phyloP scores from a whole-genome alignment of 257 asterid genomes.

The Forsythia viridissima region DNA sequence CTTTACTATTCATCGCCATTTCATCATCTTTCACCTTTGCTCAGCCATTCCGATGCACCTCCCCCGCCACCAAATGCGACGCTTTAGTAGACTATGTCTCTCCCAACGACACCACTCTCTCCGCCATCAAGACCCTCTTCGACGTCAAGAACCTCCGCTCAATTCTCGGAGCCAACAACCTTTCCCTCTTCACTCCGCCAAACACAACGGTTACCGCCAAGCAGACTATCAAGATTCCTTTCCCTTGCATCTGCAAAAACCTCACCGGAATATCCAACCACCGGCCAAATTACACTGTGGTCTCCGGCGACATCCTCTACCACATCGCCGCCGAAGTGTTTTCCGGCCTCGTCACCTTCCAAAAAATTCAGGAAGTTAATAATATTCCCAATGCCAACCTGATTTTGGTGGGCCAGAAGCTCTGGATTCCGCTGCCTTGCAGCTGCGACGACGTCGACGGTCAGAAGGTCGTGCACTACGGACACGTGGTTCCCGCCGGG shows the following conservation, averaged over 20 bases:
- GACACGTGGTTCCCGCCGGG: slow-evolving; percentile 51
- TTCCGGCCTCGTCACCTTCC: slow-evolving; percentile 40
- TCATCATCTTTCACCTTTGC: slow-evolving; percentile 19
- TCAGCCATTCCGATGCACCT: slow-evolving; percentile 48
- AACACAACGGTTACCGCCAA: slow-evolving; percentile 30
- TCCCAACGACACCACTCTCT: slow-evolving; percentile 68
- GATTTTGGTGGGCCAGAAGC: slow-evolving; percentile 47
- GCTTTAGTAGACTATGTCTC: slow-evolving; percentile 57
- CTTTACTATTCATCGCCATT: neutral
- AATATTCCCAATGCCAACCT: slow-evolving; percentile 29
- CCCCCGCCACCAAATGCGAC: slow-evolving; percentile 43
- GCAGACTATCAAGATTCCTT: slow-evolving; percentile 50
- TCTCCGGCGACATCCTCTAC: slow-evolving; percentile 47
- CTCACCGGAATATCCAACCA: slow-evolving; percentile 61
- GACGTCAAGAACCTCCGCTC: slow-evolving; percentile 43
- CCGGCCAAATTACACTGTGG: slow-evolving; percentile 61
- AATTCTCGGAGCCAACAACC: slow-evolving; percentile 75
- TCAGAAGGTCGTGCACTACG: slow-evolving; percentile 72
- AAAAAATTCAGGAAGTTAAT: slow-evolving; percentile 60
- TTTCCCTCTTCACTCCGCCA: slow-evolving; percentile 41
- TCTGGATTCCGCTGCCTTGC: slow-evolving; percentile 85
- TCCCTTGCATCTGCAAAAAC: slow-evolving; percentile 67
- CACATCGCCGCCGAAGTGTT: slow-evolving; percentile 71
- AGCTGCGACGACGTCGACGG: slow-evolving; percentile 78
- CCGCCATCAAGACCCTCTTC: slow-evolving; percentile 54